Conservation (phyloP, 345 rosid species). For the Camelina laxa region DNA sequence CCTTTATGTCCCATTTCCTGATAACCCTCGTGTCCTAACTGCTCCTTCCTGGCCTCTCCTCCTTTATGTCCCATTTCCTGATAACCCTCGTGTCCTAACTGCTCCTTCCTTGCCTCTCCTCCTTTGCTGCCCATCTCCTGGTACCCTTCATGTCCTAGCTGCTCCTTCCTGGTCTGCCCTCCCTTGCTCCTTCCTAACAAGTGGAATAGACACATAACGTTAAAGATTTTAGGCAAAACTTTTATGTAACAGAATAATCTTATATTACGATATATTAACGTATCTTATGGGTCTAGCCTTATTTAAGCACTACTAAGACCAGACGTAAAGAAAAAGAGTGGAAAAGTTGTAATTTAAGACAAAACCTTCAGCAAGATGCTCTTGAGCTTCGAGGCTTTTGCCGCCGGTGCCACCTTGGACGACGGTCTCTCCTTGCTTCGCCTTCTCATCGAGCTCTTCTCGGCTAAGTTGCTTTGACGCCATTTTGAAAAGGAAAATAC, state of each 20-base stretch:
- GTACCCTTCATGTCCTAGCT: conserved; percentile 61
- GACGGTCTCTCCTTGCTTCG: conserved; percentile 68
- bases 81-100: conserved; percentile 74
- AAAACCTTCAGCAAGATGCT: conserved; percentile 62
- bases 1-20: conserved; percentile 61
- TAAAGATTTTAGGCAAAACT: background rate
- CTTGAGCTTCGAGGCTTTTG: conserved; percentile 66
- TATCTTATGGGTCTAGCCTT: background rate
- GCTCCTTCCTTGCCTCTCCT: conserved; percentile 67
- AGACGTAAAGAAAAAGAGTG: background rate
- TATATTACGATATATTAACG: background rate
- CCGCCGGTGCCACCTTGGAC: conserved; percentile 70
- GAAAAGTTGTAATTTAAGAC: background rate
- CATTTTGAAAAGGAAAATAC: conserved; percentile 34
- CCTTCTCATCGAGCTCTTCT: conserved; percentile 55
- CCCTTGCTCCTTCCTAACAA: conserved; percentile 54
- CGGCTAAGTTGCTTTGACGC: conserved; percentile 51
- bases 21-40: conserved; percentile 63
- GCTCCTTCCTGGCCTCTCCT: conserved; percentile 62
- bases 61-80: conserved; percentile 67
- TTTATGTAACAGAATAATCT: background rate
- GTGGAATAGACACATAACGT: background rate
- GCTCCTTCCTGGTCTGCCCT: conserved; percentile 64
- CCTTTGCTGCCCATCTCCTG: conserved; percentile 57
- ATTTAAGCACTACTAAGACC: background rate